A percentile compares a stretch with the other conserved stretches of the same genome.
Conservation (phyloP, 257 asterid genomes). For the Dorcoceras hygrometricum region DNA sequence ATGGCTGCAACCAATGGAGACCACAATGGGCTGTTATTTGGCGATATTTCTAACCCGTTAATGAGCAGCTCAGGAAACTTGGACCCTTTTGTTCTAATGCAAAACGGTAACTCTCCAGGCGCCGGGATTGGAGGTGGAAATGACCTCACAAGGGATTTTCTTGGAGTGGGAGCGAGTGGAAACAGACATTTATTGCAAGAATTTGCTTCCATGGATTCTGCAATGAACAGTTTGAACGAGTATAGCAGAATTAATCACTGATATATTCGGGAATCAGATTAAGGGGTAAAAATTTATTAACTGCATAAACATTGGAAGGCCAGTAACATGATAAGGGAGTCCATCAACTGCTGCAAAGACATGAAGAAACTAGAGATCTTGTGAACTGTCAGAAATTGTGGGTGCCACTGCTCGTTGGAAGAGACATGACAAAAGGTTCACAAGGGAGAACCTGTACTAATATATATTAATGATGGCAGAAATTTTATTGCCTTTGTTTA, state of each 20-base stretch:
- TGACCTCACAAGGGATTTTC: slow-evolving; percentile 67
- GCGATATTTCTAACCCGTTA: not conserved
- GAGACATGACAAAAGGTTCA: slow-evolving; percentile 44
- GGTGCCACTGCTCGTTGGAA: slow-evolving; percentile 33
- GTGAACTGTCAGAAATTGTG: slow-evolving; percentile 58
- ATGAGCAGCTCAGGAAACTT: slow-evolving; percentile 10
- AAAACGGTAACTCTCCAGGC: slow-evolving; percentile 7
- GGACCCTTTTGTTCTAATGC: slow-evolving; percentile 6
- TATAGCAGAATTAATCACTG: slow-evolving; percentile 35
- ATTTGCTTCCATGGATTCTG: slow-evolving; percentile 37
- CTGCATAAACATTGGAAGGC: not conserved
- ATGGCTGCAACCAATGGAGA: slow-evolving; percentile 23
- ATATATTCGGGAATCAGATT: not conserved
- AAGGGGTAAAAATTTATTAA: not conserved
- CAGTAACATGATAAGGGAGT: slow-evolving; percentile 1
- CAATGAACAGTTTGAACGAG: slow-evolving; percentile 37
- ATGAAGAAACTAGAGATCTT: slow-evolving; percentile 38
- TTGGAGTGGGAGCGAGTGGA: slow-evolving; percentile 58
- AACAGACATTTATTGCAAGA: not conserved
- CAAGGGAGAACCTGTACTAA: slow-evolving; percentile 11
- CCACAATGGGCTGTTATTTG: slow-evolving; percentile 12
- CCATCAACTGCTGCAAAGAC: not conserved
- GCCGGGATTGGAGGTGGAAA: slow-evolving; percentile 35
- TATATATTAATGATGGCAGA: slow-evolving; percentile 27
- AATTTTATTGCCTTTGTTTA: not conserved